A percentile compares a stretch with the other conserved stretches of the same genome.
Conservation (phyloP, 2,329 filamentous ascomycete species). For the Trichoderma sp. region DNA sequence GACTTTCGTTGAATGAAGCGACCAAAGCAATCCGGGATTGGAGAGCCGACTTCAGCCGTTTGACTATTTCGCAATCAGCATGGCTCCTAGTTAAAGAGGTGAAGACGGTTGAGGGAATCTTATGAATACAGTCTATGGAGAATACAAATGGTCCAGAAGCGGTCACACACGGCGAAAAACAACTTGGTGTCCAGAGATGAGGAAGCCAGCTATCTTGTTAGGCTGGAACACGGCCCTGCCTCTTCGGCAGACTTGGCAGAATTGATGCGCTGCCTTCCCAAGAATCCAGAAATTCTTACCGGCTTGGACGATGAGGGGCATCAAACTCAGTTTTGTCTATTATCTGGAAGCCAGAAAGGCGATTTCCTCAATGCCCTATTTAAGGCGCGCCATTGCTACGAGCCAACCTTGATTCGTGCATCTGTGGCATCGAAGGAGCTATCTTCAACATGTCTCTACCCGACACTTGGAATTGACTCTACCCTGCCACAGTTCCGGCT, state of each 20-base stretch:
- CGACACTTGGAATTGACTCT: background rate
- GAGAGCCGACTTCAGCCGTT: slow-evolving; percentile 12
- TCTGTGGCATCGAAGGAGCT: background rate
- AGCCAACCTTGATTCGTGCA: background rate
- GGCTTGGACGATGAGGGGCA: background rate
- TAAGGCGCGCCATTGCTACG: background rate
- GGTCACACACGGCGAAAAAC: background rate
- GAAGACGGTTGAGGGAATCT: background rate
- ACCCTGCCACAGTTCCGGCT: background rate
- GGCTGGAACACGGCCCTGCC: background rate
- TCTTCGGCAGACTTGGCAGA: background rate
- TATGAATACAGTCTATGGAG: slow-evolving; percentile 3
- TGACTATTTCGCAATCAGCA: background rate
- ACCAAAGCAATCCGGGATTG: background rate
- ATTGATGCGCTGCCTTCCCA: background rate
- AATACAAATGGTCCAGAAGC: background rate
- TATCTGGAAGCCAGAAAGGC: background rate
- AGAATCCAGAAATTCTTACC: background rate
- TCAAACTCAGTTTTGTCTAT: background rate
- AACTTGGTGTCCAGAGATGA: background rate
- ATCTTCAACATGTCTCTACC: background rate
- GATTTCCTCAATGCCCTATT: background rate
- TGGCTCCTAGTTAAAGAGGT: background rate
- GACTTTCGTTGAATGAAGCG: background rate
- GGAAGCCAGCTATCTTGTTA: background rate